A percentile compares a stretch with the other conserved stretches of the same genome.
Conservation (phyloP, 352 stramenopile species). For the Pythium phragmitis region DNA sequence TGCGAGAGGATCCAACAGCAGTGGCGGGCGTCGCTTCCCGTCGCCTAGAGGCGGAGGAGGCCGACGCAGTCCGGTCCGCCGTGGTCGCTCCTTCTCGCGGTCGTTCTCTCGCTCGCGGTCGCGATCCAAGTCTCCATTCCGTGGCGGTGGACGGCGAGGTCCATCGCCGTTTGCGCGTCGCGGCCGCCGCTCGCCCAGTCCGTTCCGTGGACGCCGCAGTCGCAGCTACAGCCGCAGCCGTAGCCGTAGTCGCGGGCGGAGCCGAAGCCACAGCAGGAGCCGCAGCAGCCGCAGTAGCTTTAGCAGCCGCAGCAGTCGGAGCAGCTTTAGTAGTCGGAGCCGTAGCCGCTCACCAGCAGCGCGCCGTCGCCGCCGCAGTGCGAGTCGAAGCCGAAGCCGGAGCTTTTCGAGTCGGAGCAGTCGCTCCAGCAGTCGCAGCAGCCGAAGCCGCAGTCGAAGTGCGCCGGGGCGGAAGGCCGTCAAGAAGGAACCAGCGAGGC, state of each 20-base stretch:
- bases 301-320: conserved; percentile 28
- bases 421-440: conserved; percentile 27
- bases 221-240: conserved; percentile 32
- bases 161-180: conserved; percentile 17
- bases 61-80: not conserved
- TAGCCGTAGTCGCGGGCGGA: conserved; percentile 24
- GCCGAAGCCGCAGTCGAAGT: conserved; percentile 29
- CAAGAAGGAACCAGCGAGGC: conserved; percentile 13
- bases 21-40: conserved; percentile 4
- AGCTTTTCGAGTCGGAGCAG: conserved; percentile 23
- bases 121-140: conserved; percentile 22
- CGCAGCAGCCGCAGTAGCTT: conserved; percentile 18
- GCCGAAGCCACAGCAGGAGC: conserved; percentile 11
- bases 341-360: conserved; percentile 19
- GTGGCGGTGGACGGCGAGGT: conserved; percentile 11
- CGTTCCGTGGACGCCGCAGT: conserved; percentile 30
- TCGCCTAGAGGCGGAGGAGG: not conserved
- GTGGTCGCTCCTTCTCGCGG: conserved; percentile 1
- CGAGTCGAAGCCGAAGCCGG: conserved; percentile 30
- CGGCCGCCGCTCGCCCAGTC: conserved; percentile 17
- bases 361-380: conserved; percentile 13
- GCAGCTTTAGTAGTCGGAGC: conserved; percentile 21
- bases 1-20: not conserved
- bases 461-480: conserved; percentile 22
- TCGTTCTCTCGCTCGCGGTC: conserved; percentile 27